Evolutionary conservation across 371 early-diverging fungal species (phyloP).

Genomic region (Mucor ambiguus): DNA sequence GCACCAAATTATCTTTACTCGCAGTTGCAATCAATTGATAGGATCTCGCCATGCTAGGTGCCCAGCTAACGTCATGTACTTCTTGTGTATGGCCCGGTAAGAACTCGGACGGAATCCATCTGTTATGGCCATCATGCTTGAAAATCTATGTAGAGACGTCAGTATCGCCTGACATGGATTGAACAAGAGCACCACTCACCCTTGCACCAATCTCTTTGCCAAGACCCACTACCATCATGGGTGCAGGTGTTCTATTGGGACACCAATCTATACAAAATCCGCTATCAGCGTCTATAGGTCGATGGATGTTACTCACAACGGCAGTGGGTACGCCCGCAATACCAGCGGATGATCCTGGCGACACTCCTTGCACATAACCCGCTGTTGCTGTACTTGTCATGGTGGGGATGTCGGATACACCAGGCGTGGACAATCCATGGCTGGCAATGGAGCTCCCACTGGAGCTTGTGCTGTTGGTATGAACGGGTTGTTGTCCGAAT

Average conservation of each 20-base stretch:
- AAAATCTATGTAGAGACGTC: slow-evolving; percentile 47
- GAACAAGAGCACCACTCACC: slow-evolving; percentile 33
- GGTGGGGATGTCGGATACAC: slow-evolving; percentile 21
- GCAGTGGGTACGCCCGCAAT: slow-evolving; percentile 20
- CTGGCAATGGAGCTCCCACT: slow-evolving; percentile 39
- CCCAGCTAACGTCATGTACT: slow-evolving; percentile 87
- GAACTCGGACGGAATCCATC: slow-evolving; percentile 70
- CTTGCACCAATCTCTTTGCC: slow-evolving; percentile 82
- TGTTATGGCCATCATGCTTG: slow-evolving; percentile 59
- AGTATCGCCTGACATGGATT: background rate
- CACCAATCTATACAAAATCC: slow-evolving; percentile 89
- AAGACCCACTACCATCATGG: slow-evolving; percentile 88
- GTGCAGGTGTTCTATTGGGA: slow-evolving; percentile 74
- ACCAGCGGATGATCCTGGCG: slow-evolving; percentile 27
- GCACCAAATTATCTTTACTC: slow-evolving; percentile 82
- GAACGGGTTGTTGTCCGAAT: slow-evolving; percentile 23
- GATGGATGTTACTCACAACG: slow-evolving; percentile 17
- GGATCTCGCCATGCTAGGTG: slow-evolving; percentile 81
- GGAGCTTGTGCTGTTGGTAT: slow-evolving; percentile 42
- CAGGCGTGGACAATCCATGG: slow-evolving; percentile 39
- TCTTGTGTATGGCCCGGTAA: slow-evolving; percentile 71
- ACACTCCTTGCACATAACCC: slow-evolving; percentile 25
- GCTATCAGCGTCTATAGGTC: slow-evolving; percentile 58
- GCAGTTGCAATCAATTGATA: slow-evolving; percentile 95
- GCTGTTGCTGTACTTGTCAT: slow-evolving; percentile 13